Evolutionary conservation across 2,329 filamentous ascomycete species (phyloP).

Genomic region (Arachnomyces sp.): DNA sequence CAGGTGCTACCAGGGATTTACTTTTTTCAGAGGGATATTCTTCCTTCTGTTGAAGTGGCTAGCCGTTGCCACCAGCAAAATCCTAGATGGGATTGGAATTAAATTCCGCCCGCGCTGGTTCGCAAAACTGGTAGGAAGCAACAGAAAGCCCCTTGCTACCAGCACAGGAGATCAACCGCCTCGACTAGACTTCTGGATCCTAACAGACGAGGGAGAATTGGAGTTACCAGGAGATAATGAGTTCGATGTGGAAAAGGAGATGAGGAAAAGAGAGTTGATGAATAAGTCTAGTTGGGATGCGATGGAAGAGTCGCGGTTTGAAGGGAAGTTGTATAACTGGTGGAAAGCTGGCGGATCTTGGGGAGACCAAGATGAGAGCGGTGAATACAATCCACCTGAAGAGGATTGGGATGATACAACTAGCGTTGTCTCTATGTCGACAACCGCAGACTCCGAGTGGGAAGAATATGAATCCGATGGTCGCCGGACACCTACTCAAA

Average conservation of each 20-base stretch:
- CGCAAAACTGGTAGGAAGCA: conserved; percentile 26
- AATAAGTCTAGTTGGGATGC: conserved; percentile 34
- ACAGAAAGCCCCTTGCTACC: conserved; percentile 13
- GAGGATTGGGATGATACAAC: conserved; percentile 63
- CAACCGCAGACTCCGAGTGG: conserved; percentile 42
- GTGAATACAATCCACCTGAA: conserved; percentile 59
- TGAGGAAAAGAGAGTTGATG: conserved; percentile 54
- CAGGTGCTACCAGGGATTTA: conserved; percentile 64
- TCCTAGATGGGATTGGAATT: conserved; percentile 55
- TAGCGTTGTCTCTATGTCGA: conserved; percentile 65
- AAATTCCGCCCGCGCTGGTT: conserved; percentile 59
- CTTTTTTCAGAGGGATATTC: conserved; percentile 69
- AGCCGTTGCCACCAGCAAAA: conserved; percentile 47
- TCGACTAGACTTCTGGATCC: conserved; percentile 47
- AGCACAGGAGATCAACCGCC: conserved; percentile 14
- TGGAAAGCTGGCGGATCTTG: conserved; percentile 80
- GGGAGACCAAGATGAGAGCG: conserved; percentile 73
- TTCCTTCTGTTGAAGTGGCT: conserved; percentile 55
- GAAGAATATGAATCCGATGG: conserved; percentile 44
- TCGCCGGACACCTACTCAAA: conserved; percentile 66
- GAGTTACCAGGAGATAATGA: conserved; percentile 53
- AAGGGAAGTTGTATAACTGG: conserved; percentile 71
- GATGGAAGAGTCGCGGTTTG: conserved; percentile 58
- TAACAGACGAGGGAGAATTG: conserved; percentile 47
- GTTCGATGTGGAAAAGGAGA: conserved; percentile 74